These are phyloP conservation scores for Lagenidium giganteum DNA, from an alignment of 352 stramenopile species.

Conservation along the genomic window DNA sequence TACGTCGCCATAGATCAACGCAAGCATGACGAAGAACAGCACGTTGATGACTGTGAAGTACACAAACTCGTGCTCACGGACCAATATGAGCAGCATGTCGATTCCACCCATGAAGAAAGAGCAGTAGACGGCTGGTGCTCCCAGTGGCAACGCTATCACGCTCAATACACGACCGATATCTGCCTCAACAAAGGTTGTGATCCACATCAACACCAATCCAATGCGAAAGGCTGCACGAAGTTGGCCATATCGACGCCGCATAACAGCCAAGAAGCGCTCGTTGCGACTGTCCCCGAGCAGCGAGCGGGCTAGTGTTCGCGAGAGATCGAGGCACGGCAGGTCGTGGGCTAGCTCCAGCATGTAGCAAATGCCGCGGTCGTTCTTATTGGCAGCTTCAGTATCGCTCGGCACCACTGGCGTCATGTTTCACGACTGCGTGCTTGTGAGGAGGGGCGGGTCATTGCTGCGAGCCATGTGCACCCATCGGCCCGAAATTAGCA, in stretches of 20 bases:
- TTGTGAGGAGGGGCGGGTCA: too few relatives aligned
- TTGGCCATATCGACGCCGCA: conserved; percentile 7
- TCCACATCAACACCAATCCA: not conserved
- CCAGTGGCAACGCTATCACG: not conserved
- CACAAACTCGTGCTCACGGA: not conserved
- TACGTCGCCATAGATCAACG: not conserved
- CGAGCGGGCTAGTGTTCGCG: not conserved
- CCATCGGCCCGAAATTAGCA: too few relatives aligned
- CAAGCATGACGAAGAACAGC: conserved; percentile 5
- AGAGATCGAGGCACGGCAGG: conserved; percentile 7
- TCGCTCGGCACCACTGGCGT: too few relatives aligned
- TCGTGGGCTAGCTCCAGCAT: not conserved
- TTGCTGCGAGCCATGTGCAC: too few relatives aligned
- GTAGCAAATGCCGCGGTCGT: too few relatives aligned
- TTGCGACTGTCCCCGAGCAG: not conserved
- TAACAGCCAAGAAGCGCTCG: not conserved
- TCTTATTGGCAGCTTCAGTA: too few relatives aligned
- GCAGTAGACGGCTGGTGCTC: not conserved
- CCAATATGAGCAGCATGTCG: not conserved
- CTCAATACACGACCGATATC: not conserved
- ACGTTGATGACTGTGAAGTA: conserved; percentile 7
- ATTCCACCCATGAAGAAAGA: conserved; percentile 5
- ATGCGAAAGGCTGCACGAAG: conserved; percentile 5
- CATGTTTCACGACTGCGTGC: too few relatives aligned
- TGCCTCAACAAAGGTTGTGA: not conserved